Conservation (phyloP, 2,329 filamentous ascomycete species). For the Exophiala oligosperma region DNA sequence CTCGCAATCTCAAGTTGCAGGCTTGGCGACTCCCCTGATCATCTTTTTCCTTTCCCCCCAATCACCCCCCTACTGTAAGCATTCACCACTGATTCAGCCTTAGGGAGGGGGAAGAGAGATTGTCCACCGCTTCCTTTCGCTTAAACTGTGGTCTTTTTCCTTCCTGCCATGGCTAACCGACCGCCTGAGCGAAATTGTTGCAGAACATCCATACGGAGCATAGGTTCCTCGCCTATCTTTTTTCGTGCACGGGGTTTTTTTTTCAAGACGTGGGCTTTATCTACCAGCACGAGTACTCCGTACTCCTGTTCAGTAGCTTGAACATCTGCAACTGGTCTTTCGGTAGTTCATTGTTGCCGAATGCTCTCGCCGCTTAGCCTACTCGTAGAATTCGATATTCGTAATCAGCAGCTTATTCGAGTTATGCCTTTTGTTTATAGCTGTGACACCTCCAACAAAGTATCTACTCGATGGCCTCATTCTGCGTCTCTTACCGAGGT, state of each 20-base stretch:
- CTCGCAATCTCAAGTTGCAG: neutral
- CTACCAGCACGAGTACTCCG: too few relatives aligned
- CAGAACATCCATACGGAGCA: neutral
- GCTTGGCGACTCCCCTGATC: neutral
- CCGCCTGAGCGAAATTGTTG: neutral
- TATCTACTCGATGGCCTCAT: too few relatives aligned
- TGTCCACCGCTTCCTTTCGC: neutral
- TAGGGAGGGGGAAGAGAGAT: neutral
- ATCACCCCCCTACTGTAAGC: neutral
- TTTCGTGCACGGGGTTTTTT: neutral
- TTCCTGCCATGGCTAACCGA: neutral
- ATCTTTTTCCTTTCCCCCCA: neutral
- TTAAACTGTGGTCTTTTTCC: neutral
- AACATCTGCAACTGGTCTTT: too few relatives aligned
- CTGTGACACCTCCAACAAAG: too few relatives aligned
- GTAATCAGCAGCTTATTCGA: too few relatives aligned
- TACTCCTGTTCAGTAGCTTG: too few relatives aligned
- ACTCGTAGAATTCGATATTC: too few relatives aligned
- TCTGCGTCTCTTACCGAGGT: too few relatives aligned
- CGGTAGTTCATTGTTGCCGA: too few relatives aligned
- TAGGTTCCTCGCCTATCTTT: neutral
- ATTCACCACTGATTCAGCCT: conserved; percentile 3
- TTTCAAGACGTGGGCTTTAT: too few relatives aligned
- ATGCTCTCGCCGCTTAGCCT: too few relatives aligned
- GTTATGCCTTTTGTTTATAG: too few relatives aligned